phyloP scores from a whole-genome alignment of 345 rosid species.

The Melaleuca alternifolia region DNA sequence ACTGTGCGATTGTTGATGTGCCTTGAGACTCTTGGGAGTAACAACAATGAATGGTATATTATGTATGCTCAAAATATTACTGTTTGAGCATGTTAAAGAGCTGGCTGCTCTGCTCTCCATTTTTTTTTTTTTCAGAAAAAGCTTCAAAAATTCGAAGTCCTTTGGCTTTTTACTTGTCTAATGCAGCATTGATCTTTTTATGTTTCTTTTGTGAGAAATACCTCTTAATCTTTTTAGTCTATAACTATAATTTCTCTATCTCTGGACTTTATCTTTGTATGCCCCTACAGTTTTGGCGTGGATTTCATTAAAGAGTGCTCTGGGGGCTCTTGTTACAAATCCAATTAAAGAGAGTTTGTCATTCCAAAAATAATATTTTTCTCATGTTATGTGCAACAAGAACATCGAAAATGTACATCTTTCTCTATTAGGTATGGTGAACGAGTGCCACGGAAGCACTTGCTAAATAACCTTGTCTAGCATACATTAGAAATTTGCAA shows the following conservation, averaged over 20 bases:
- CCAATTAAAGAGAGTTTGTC: neutral
- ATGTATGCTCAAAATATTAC: neutral
- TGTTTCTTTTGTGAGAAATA: neutral
- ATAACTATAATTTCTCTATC: neutral
- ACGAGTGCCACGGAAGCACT: neutral
- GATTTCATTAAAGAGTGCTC: neutral
- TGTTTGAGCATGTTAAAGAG: neutral
- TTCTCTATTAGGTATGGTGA: neutral
- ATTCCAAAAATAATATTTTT: neutral
- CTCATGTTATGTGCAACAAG: neutral
- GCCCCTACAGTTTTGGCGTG: neutral
- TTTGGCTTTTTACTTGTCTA: neutral
- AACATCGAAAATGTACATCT: neutral
- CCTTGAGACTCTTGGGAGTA: neutral
- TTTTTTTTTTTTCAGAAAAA: neutral
- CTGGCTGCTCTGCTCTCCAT: neutral
- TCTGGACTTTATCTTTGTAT: neutral
- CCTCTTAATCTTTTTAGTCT: neutral
- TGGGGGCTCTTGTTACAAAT: neutral
- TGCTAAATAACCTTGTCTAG: neutral
- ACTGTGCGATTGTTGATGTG: neutral
- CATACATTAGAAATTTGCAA: neutral
- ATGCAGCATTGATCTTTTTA: neutral
- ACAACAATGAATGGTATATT: neutral
- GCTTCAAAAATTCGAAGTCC: neutral